Percentiles rank a stretch among this genome's conserved stretches.
These are phyloP conservation scores for Pharus latifolius DNA, from an alignment of 176 grass and related monocot species.

Conservation along the genomic window DNA sequence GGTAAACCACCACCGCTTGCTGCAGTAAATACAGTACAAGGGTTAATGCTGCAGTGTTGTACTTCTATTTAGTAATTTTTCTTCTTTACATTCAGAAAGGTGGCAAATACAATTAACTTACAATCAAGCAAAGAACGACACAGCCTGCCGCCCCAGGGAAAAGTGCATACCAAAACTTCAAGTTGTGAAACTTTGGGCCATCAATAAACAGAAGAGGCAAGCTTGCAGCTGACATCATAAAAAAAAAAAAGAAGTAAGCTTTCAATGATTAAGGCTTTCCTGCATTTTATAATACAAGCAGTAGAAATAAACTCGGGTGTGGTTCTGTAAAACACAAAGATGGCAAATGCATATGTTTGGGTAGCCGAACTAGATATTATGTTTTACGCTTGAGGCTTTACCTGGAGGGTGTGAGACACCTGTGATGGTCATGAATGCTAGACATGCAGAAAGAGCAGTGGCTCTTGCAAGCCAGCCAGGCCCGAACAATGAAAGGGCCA, in stretches of 20 bases:
- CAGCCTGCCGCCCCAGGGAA: constrained; percentile 85
- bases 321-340: not conserved
- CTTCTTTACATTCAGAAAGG: not conserved
- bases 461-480: constrained; percentile 84
- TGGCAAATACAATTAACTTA: constrained; percentile 33
- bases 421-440: constrained; percentile 89
- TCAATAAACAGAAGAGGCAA: constrained; percentile 91
- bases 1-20: constrained; percentile 85
- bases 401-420: constrained; percentile 74
- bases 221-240: constrained; percentile 69
- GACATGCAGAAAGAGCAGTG: constrained; percentile 68
- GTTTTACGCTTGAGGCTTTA: constrained; percentile 15
- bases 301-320: not conserved
- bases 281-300: not conserved
- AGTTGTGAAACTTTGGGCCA: constrained; percentile 57
- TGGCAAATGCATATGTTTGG: not conserved
- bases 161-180: constrained; percentile 80
- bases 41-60: constrained; percentile 8
- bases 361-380: not conserved
- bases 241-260: not conserved
- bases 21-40: constrained; percentile 29
- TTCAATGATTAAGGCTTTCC: not conserved
- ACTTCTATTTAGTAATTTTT: not conserved
- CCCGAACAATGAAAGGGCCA: constrained; percentile 77
- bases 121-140: constrained; percentile 78